Evolutionary conservation across 306 rosid genomes (phyloP), one percentile per base, ranked within the genome.

Genomic region (Pyrus bretschneideri): DNA sequence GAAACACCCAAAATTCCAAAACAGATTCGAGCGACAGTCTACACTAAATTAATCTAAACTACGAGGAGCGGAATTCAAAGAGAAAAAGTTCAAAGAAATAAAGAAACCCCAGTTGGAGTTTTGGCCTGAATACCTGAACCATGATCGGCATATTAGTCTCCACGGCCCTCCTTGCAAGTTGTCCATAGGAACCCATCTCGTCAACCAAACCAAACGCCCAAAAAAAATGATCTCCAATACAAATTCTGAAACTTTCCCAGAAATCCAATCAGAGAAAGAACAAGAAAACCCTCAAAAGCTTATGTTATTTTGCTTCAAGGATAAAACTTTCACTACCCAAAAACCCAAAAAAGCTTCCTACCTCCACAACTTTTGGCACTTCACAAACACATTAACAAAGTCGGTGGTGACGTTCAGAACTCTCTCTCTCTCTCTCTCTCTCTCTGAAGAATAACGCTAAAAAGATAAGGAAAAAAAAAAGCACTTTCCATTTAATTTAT

Each of bases 121-220:
- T 67, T 62, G 62, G 78, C 54, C 19, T 74, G 11, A 46, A 72
- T 81, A 85, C 91, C 91, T 85, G 22, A 74, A 88, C 89, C 91
- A 88, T 88, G 52, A 88, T 67, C 30, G 91, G 91, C 89, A 72
- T 85, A 21, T 88, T 83, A 30, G 91, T 88, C 62, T 88, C 88
- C 82, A 88, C 42, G 27, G 80, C 89, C 85, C 91, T 83, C 80
- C n/a, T 81, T 25, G 91, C 91, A 79, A 88, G 89, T 58, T 25
- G 77, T 77, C 80, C 82, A 54, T 29, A 62, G 9, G 91, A 83
- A 83, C 91, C 91, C 91, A 88, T 87, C 71, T 80, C 78, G 17
- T 63, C 25, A 29, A 29, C 80, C 80, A 45, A 80, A 33, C 70
- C 81, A 68, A 51, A 22, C 44, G 23, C 44, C 51, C 67, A 23